These are phyloP conservation scores for Ambrosia trifida DNA, from an alignment of 129 eudicot genomes.

Conservation along the genomic window DNA sequence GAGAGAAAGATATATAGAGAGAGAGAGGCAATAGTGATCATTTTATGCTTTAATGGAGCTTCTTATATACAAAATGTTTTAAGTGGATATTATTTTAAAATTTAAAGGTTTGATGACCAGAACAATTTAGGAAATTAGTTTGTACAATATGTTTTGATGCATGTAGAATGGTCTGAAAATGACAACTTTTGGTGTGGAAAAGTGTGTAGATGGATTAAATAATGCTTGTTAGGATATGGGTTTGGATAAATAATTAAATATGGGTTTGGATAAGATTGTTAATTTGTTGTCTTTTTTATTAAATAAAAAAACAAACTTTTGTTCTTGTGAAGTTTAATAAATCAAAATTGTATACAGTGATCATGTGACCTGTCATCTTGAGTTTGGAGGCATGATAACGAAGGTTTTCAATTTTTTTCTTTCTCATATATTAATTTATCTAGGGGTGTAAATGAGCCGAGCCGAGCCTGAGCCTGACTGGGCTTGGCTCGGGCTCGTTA, in stretches of 20 bases:
- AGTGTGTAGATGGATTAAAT: constrained; percentile 15
- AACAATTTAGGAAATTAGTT: background rate
- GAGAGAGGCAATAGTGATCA: constrained; percentile 20
- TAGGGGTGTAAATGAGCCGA: too few species aligned
- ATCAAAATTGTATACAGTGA: constrained; percentile 6
- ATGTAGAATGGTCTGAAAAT: constrained; percentile 13
- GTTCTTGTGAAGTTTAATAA: background rate
- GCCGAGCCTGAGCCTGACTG: too few species aligned
- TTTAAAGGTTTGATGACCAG: background rate
- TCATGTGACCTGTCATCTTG: constrained; percentile 36
- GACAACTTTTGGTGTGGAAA: constrained; percentile 20
- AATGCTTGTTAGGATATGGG: background rate
- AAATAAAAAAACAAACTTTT: constrained; percentile 10
- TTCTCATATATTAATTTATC: too few species aligned
- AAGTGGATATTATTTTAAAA: constrained; percentile 22
- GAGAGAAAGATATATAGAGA: background rate
- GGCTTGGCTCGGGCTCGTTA: too few species aligned
- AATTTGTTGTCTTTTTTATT: constrained; percentile 7
- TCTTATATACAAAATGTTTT: constrained; percentile 33
- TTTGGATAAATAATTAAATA: constrained; percentile 10
- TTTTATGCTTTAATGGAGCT: constrained; percentile 31
- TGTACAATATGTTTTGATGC: constrained; percentile 1
- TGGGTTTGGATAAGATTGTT: constrained; percentile 28
- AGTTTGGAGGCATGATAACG: constrained; percentile 17
- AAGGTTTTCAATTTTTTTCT: background rate